phyloP scores from a whole-genome alignment of 2,329 filamentous ascomycete species.

The Calcarisporium arbuscula region DNA sequence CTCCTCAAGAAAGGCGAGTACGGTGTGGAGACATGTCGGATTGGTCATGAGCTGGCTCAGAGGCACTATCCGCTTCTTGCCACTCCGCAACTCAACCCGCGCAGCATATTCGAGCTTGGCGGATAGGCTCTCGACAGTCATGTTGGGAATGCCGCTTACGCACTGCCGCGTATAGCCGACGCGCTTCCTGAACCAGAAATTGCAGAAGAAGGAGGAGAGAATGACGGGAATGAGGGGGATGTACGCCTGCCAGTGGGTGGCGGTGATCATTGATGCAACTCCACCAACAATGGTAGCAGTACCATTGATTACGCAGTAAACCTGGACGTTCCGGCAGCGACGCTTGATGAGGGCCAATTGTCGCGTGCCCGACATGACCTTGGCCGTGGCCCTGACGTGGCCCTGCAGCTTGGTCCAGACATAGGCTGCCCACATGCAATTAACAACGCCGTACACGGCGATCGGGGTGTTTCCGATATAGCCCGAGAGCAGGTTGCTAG shows the following conservation, averaged over 20 bases:
- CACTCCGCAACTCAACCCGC: constrained; percentile 11
- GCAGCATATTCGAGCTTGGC: constrained; percentile 15
- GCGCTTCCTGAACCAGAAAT: constrained; percentile 39
- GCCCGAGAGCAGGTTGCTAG: constrained; percentile 48
- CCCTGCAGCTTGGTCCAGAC: constrained; percentile 32
- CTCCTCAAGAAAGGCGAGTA: constrained; percentile 10
- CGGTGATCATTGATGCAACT: constrained; percentile 42
- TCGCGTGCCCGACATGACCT: constrained; percentile 17
- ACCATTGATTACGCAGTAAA: constrained; percentile 39
- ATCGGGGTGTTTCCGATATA: constrained; percentile 48
- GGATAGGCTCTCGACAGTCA: constrained; percentile 9
- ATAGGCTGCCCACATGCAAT: constrained; percentile 40
- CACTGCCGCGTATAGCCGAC: constrained; percentile 33
- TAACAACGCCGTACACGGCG: constrained; percentile 41
- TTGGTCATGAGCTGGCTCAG: constrained; percentile 9
- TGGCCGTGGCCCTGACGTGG: constrained; percentile 24
- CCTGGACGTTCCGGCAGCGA: constrained; percentile 34
- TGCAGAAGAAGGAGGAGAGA: constrained; percentile 36
- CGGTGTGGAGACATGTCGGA: constrained; percentile 7
- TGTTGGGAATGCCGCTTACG: not conserved
- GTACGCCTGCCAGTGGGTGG: constrained; percentile 47
- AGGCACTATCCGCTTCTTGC: too few species aligned
- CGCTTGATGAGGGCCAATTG: constrained; percentile 23
- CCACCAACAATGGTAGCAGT: constrained; percentile 40
- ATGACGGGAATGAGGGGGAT: constrained; percentile 45